Evolutionary conservation across 345 rosid species (phyloP).

Genomic region (Limnanthes douglasii): DNA sequence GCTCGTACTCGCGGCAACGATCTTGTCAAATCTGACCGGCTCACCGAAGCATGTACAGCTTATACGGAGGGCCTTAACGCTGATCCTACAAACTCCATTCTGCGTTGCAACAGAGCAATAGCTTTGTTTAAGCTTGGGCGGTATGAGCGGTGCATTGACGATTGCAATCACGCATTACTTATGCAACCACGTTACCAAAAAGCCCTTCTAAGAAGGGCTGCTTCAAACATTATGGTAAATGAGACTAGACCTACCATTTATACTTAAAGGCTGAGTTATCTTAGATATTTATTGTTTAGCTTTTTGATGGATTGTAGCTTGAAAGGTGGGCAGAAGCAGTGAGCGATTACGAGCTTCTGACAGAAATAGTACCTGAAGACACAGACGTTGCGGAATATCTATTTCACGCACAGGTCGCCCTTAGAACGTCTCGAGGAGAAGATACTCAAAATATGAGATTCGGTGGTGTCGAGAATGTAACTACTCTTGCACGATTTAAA

Average conservation of each 20-base stretch:
- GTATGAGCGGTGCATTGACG: slow-evolving; percentile 76
- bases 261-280: not conserved
- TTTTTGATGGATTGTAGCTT: slow-evolving; percentile 29
- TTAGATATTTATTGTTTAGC: slow-evolving; percentile 3
- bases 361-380: slow-evolving; percentile 68
- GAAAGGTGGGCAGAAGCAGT: slow-evolving; percentile 90
- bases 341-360: slow-evolving; percentile 66
- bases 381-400: slow-evolving; percentile 76
- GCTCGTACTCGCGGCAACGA: slow-evolving; percentile 80
- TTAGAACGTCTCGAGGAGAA: slow-evolving; percentile 88
- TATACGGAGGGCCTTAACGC: slow-evolving; percentile 78
- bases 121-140: slow-evolving; percentile 75
- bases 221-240: slow-evolving; percentile 66
- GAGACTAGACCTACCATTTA: too few relatives aligned
- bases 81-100: slow-evolving; percentile 72
- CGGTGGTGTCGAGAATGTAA: slow-evolving; percentile 85
- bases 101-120: slow-evolving; percentile 75
- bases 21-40: slow-evolving; percentile 91
- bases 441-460: slow-evolving; percentile 85
- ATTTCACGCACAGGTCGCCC: slow-evolving; percentile 84
- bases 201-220: slow-evolving; percentile 85
- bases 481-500: slow-evolving; percentile 54
- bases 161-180: slow-evolving; percentile 60
- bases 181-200: slow-evolving; percentile 60
- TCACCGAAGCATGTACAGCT: slow-evolving; percentile 86